A percentile compares a stretch with the other conserved stretches of the same genome.
Evolutionary conservation across 352 stramenopile species (phyloP).

Genomic region (Globisporangium polare): DNA sequence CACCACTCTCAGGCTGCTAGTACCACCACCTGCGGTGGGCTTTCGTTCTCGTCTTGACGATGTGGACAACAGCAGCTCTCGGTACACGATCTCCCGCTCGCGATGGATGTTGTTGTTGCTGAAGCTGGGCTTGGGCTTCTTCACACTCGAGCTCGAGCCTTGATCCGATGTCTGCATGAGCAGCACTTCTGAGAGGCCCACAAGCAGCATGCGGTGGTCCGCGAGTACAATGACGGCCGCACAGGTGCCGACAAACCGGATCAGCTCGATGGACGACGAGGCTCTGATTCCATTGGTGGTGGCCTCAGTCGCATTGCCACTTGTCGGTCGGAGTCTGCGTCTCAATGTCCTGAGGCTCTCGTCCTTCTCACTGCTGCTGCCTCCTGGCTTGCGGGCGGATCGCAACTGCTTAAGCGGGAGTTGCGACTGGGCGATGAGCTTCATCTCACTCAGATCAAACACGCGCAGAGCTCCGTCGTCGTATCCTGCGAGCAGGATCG

Average conservation of each 20-base stretch:
- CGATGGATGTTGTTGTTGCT: neutral
- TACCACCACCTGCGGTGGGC: neutral
- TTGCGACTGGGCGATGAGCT: constrained; percentile 34
- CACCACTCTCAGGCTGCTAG: neutral
- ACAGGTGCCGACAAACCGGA: constrained; percentile 33
- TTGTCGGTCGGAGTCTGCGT: neutral
- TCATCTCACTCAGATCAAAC: constrained; percentile 45
- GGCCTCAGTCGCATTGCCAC: neutral
- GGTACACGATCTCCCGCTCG: constrained; percentile 30
- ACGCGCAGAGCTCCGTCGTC: constrained; percentile 44
- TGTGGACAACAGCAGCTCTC: constrained; percentile 23
- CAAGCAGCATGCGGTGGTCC: constrained; percentile 28
- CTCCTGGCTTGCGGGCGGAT: neutral
- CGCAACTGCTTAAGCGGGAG: constrained; percentile 12
- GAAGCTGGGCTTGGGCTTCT: constrained; percentile 13
- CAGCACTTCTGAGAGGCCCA: constrained; percentile 31
- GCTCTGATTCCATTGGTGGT: neutral
- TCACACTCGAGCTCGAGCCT: constrained; percentile 2
- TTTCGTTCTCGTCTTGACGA: constrained; percentile 16
- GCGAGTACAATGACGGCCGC: constrained; percentile 25
- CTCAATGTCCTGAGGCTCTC: constrained; percentile 6
- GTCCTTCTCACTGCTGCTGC: neutral
- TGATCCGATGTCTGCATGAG: neutral
- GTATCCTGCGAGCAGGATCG: constrained; percentile 41
- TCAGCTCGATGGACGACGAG: constrained; percentile 17